A percentile compares a stretch with the other conserved stretches of the same genome.
Conservation (phyloP, 371 early-diverging fungal species). For the Mortierella sp. region DNA sequence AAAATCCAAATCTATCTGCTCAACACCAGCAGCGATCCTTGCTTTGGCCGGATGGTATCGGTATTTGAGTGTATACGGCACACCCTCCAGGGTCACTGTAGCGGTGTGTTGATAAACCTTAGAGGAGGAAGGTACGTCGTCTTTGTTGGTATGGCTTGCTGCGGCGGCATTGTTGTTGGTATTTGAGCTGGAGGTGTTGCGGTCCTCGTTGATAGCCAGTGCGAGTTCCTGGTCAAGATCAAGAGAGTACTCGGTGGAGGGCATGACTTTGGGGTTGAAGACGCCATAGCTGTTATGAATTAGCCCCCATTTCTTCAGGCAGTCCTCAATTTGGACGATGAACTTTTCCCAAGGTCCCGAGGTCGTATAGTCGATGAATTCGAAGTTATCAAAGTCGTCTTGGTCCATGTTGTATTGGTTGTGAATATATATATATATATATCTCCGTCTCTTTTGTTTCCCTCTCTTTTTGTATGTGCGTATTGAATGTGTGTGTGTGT, state of each 20-base stretch:
- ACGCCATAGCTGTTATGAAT: slow-evolving; percentile 39
- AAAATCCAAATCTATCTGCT: slow-evolving; percentile 42
- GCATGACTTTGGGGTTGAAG: slow-evolving; percentile 44
- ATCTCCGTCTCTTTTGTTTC: background rate
- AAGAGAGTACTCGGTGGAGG: slow-evolving; percentile 16
- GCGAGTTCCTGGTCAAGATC: slow-evolving; percentile 43
- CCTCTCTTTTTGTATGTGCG: background rate
- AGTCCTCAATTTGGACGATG: slow-evolving; percentile 54
- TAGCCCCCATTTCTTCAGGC: slow-evolving; percentile 46
- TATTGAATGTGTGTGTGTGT: background rate
- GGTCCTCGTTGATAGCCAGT: slow-evolving; percentile 52
- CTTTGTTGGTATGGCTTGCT: background rate
- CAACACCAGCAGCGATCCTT: slow-evolving; percentile 33
- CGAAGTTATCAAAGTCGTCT: slow-evolving; percentile 56
- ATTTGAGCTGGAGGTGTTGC: slow-evolving; percentile 18
- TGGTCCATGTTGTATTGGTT: slow-evolving; percentile 11
- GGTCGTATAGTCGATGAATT: slow-evolving; percentile 56
- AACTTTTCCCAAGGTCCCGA: slow-evolving; percentile 55
- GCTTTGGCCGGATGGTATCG: slow-evolving; percentile 52
- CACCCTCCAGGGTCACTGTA: slow-evolving; percentile 22
- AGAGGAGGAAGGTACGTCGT: background rate
- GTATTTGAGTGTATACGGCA: slow-evolving; percentile 31
- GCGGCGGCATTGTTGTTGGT: slow-evolving; percentile 9
- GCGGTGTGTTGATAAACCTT: slow-evolving; percentile 45
- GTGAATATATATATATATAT: slow-evolving; percentile 55